Evolutionary conservation across 164 flowering plant genomes (phyloP).

Genomic region (Magnolia sinica): DNA sequence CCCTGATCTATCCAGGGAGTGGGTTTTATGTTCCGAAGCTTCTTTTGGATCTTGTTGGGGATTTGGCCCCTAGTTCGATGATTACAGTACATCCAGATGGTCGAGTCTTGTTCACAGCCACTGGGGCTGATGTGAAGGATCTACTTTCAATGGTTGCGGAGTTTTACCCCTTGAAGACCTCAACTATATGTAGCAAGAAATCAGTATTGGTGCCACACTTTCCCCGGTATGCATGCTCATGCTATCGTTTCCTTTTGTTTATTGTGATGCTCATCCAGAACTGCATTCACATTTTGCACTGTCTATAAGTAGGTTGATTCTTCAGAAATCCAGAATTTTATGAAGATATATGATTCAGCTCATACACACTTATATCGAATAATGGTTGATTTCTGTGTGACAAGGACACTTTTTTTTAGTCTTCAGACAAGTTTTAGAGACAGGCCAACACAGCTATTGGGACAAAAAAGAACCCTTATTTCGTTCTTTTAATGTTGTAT

Average conservation of each 20-base stretch:
- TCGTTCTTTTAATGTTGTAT: too few relatives aligned
- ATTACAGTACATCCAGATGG: constrained; percentile 40
- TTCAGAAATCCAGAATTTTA: too few relatives aligned
- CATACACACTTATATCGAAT: too few relatives aligned
- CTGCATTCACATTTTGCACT: not conserved
- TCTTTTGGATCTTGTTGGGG: constrained; percentile 40
- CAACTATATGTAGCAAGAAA: constrained; percentile 32
- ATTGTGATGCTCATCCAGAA: not conserved
- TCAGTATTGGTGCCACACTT: constrained; percentile 62
- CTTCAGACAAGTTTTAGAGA: too few relatives aligned
- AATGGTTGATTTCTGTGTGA: too few relatives aligned
- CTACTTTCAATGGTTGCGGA: constrained; percentile 53
- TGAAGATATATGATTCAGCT: not conserved
- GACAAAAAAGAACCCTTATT: too few relatives aligned
- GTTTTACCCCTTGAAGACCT: constrained; percentile 42
- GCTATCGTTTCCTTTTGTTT: not conserved
- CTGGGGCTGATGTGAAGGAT: constrained; percentile 53
- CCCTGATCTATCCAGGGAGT: constrained; percentile 37
- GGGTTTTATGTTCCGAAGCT: constrained; percentile 31
- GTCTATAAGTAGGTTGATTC: not conserved
- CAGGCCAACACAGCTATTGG: too few relatives aligned
- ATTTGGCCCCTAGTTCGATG: constrained; percentile 37
- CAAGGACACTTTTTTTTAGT: too few relatives aligned
- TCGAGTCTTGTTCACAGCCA: constrained; percentile 35
- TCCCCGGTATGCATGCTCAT: constrained; percentile 38